phyloP scores from a whole-genome alignment of 768 basidiomycete genomes.

The Termitomyces sp. region DNA sequence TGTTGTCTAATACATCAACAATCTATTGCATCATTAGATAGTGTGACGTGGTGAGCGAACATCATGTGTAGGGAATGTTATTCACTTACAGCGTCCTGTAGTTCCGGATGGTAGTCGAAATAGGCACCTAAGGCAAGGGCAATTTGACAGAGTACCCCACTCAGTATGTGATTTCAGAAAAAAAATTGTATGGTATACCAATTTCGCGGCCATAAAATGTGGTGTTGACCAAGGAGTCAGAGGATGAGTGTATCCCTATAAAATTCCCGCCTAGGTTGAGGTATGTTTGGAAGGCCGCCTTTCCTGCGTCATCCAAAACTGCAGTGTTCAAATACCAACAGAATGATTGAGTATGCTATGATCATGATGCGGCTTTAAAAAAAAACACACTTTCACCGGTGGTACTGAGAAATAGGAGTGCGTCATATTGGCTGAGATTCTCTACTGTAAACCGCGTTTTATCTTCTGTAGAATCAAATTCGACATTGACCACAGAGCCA shows the following conservation, averaged over 20 bases:
- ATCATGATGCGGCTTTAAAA: neutral
- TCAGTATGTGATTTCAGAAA: neutral
- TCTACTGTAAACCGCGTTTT: constrained; percentile 49
- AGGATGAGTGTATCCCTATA: constrained; percentile 64
- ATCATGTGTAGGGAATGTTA: neutral
- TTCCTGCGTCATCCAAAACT: constrained; percentile 62
- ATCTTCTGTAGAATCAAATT: constrained; percentile 69
- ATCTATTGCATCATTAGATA: constrained; percentile 35
- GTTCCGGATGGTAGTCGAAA: constrained; percentile 67
- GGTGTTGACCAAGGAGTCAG: constrained; percentile 55
- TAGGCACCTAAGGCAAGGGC: constrained; percentile 42
- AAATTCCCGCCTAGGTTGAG: constrained; percentile 69
- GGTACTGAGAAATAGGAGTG: constrained; percentile 64
- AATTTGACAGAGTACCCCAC: neutral
- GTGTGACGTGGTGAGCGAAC: neutral
- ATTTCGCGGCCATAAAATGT: constrained; percentile 56
- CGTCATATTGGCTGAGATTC: constrained; percentile 56
- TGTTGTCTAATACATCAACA: constrained; percentile 50
- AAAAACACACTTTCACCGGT: constrained; percentile 57
- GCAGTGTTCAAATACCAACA: neutral
- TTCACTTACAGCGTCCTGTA: constrained; percentile 58
- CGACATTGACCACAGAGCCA: constrained; percentile 42
- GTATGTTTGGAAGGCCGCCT: constrained; percentile 61
- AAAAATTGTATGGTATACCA: constrained; percentile 30
- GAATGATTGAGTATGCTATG: neutral